These are phyloP conservation scores for Podosphaera xanthii DNA, from an alignment of 2,329 filamentous ascomycete species.

Conservation along the genomic window DNA sequence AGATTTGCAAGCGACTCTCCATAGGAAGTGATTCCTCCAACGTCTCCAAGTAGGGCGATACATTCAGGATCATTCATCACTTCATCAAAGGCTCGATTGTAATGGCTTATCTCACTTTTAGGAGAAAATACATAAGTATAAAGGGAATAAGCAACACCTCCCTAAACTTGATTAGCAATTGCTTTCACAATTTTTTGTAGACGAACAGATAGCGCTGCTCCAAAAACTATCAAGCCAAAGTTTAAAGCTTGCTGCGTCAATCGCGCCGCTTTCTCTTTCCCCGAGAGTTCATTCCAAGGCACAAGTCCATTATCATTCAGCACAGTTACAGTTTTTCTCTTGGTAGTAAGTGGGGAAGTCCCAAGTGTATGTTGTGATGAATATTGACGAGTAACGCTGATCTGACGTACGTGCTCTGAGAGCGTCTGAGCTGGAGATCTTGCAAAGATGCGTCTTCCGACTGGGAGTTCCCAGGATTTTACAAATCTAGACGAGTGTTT, in stretches of 20 bases:
- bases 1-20: slow-evolving; percentile 64
- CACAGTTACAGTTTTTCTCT: slow-evolving; percentile 51
- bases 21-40: slow-evolving; percentile 53
- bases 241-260: slow-evolving; percentile 85
- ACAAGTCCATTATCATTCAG: slow-evolving; percentile 71
- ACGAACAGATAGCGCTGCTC: slow-evolving; percentile 51
- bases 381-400: too few relatives aligned
- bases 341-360: slow-evolving; percentile 8
- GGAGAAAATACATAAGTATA: slow-evolving; percentile 67
- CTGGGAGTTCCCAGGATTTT: too few relatives aligned
- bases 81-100: slow-evolving; percentile 65
- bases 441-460: too few relatives aligned
- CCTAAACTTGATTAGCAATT: slow-evolving; percentile 22
- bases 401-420: too few relatives aligned
- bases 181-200: not conserved
- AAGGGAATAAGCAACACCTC: slow-evolving; percentile 54
- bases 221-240: slow-evolving; percentile 52
- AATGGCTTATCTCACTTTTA: slow-evolving; percentile 67
- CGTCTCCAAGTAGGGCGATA: slow-evolving; percentile 49
- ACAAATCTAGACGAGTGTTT: too few relatives aligned
- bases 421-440: too few relatives aligned
- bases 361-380: too few relatives aligned
- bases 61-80: slow-evolving; percentile 54
- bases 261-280: slow-evolving; percentile 55
- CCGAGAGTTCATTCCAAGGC: slow-evolving; percentile 56